phyloP scores from a whole-genome alignment of 352 stramenopile species.

The Phytophthora cactorum region DNA sequence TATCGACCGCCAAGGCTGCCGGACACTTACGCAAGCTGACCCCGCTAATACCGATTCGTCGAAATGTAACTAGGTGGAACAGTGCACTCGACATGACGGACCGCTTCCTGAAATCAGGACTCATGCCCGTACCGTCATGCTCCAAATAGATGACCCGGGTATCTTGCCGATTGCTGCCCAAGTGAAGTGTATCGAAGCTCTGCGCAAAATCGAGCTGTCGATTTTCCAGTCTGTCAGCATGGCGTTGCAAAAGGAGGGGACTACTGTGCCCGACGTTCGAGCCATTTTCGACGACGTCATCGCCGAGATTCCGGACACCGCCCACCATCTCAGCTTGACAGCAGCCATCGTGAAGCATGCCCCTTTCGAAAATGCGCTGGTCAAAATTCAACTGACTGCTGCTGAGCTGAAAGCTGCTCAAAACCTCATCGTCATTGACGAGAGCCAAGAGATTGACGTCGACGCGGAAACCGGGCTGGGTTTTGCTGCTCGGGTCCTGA shows the following conservation, averaged over 20 bases:
- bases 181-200: not conserved
- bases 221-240: slow-evolving; percentile 4
- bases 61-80: not conserved
- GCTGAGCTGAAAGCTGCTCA: no score
- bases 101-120: not conserved
- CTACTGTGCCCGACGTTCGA: not conserved
- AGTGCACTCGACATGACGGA: not conserved
- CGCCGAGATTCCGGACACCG: not conserved
- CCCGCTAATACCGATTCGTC: not conserved
- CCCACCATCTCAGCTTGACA: not conserved
- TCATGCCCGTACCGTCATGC: not conserved
- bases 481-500: no score
- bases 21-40: slow-evolving; percentile 1
- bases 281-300: slow-evolving; percentile 2
- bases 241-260: not conserved
- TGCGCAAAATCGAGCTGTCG: not conserved
- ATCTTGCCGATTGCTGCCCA: not conserved
- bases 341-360: not conserved
- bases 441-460: no score
- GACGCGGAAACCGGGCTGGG: no score
- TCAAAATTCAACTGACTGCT: not conserved
- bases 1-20: not conserved
- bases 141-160: not conserved
- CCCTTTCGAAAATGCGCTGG: slow-evolving; percentile 1
- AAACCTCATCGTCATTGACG: no score